Conservation (phyloP, 2,329 filamentous ascomycete genomes). For the Monosporascus ibericus region DNA sequence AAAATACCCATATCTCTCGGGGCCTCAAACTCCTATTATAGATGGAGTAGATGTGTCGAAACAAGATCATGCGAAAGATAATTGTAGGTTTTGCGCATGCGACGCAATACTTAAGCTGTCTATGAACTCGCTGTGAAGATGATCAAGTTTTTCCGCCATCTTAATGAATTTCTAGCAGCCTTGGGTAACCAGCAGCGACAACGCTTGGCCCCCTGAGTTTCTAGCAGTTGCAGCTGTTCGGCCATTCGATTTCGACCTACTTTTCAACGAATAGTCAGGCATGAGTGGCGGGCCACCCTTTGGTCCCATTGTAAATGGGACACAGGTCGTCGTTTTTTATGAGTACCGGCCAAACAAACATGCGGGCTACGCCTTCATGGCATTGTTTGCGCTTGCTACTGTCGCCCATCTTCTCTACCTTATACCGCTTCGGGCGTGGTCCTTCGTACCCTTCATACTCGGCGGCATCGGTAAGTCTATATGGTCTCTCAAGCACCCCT, state of each 20-base stretch:
- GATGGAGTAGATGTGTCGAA: not conserved
- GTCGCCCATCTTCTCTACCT: conserved; percentile 9
- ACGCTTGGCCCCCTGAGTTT: too few species aligned
- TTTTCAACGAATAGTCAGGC: not conserved
- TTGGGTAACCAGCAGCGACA: not conserved
- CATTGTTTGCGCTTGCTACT: conserved; percentile 9
- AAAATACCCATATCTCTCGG: not conserved
- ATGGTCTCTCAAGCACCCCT: not conserved
- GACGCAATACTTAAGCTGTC: not conserved
- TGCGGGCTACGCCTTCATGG: conserved; percentile 10
- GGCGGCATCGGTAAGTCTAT: conserved; percentile 8
- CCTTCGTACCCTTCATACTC: conserved; percentile 13
- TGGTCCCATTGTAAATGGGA: conserved; percentile 10
- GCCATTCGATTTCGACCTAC: not conserved
- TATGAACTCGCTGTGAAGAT: not conserved
- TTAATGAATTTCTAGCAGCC: not conserved
- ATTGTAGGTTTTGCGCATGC: not conserved
- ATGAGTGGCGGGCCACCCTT: conserved; percentile 3
- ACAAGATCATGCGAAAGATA: not conserved
- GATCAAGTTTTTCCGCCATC: not conserved
- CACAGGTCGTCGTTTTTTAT: conserved; percentile 13
- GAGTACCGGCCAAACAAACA: conserved; percentile 9
- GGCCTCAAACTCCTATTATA: not conserved
- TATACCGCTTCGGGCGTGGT: conserved; percentile 10
- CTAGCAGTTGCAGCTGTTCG: not conserved